Base-by-base conservation (phyloP, 257 asterid species). In the Handroanthus guayacan region DNA sequence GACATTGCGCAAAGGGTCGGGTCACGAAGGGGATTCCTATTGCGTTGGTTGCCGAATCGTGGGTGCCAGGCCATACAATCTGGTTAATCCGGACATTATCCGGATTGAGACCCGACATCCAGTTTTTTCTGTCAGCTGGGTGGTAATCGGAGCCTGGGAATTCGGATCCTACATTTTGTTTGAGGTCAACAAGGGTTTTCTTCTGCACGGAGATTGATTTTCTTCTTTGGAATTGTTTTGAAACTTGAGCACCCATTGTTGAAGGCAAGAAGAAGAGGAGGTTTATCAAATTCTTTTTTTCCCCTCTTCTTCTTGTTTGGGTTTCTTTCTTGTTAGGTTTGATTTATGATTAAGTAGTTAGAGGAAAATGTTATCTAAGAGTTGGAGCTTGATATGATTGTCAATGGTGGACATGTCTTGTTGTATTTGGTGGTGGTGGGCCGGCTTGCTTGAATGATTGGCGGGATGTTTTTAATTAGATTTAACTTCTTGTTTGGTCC, bases 21-120 rank as follows among this genome's bases (percentile, higher is more conserved):
- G 92, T 76, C 34, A 95, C 78, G 51, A 78, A 34, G 0, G 91
- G 95, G 61, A 95, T 81, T 3, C 98, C 99, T 60, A 94, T 92
- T 78, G 88, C 63, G 84, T 95, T 79, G 4, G 97, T 95, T 16
- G 98, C 97, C 18, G 98, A 95, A 72, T 95, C 97, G 74, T 95
- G 97, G 1, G 98, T 95, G 0, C 98, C 99, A 9, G 98, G 98
- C 98, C 98, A 95, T 0, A 91, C 94, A 14, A 95, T 95, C 71
- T 90, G 86, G 74, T 95, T 69, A 11, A 95, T 56, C 4, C 82
- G 78, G 67, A 89, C 44, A 1, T 72, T 89, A 0, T 83, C 93
- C 0, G 89, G 92, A 14, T 73, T 67, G 4, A 92, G 89, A 34
- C 67, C 71, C 61, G 82, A 69, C 97, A 93, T 91, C 99, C 99